Evolutionary conservation across 2,329 filamentous ascomycete species (phyloP), one percentile per base, ranked within the genome.

Genomic region (Beauveria caledonica): DNA sequence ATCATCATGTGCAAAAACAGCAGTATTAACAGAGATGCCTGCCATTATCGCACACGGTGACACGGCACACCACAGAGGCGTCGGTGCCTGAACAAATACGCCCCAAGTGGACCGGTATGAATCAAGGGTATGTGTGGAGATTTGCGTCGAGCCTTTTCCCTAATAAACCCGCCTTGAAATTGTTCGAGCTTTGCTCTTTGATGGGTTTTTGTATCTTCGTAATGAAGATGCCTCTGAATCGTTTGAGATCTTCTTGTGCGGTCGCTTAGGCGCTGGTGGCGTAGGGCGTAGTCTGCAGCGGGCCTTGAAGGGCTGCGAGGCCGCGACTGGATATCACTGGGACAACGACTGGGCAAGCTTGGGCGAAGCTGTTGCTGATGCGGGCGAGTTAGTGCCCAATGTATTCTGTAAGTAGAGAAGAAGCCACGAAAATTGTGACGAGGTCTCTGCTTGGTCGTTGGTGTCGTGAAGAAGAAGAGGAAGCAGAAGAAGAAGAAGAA

Each of bases 41-140:
- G 45, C 53, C 60, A 61, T 61, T 33, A 29, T 58, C 17, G 33
- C 33, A 29, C n/a, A n/a, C n/a, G n/a, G n/a, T n/a, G n/a, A n/a
- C n/a, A n/a, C n/a, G n/a, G n/a, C n/a, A n/a, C 39, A 45, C 10
- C 42, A 33, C 13, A 55, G 23, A 53, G 46, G 46, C 56, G 56
- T 58, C 44, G 11, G 33, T 29, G n/a, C 27, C 51, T 49, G 52
- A 33, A 40, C 50, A 50, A 50, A 55, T 56, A 56, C 44, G 36
- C 15, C 36, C 44, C 45, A 60, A 50, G 59, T 60, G 59, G 59
- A 45, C 45, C 59, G 36, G n/a, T 54, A 48, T 60, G 27, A 45
- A 60, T 60, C 45, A 45, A 56, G 52, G 51, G 52, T 46, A 15
- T 33, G 19, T 36, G 52, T 50, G 59, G 59, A 40, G 59, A n/a